Evolutionary conservation across 228 moss, liverwort and hornwort genomes (phyloP).

Genomic region (Sphagnum magellanicum): DNA sequence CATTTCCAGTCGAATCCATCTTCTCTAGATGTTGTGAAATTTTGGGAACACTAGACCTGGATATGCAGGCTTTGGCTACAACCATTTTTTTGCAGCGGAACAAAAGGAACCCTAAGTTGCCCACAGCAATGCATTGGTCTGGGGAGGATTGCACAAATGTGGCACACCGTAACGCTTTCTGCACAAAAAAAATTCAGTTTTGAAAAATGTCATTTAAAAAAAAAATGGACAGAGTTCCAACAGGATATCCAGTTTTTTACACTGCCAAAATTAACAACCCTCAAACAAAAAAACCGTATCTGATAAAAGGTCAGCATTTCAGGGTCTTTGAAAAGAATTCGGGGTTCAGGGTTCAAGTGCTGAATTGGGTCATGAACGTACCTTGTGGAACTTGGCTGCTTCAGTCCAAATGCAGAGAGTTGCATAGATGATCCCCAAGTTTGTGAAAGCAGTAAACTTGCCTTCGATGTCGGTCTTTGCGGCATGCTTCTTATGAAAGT

Average conservation of each 20-base stretch:
- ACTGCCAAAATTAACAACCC: neutral
- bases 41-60: slow-evolving; percentile 21
- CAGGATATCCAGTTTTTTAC: neutral
- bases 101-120: slow-evolving; percentile 75
- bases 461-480: slow-evolving; percentile 58
- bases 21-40: too few relatives aligned
- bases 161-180: slow-evolving; percentile 84
- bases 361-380: slow-evolving; percentile 1
- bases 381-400: slow-evolving; percentile 78
- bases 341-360: too few relatives aligned
- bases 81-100: slow-evolving; percentile 74
- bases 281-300: too few relatives aligned
- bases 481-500: slow-evolving; percentile 48
- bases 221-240: neutral
- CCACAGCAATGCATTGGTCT: slow-evolving; percentile 78
- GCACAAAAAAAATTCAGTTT: slow-evolving; percentile 1
- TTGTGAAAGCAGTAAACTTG: slow-evolving; percentile 69
- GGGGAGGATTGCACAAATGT: slow-evolving; percentile 65
- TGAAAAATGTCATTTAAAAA: neutral
- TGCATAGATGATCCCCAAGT: slow-evolving; percentile 65
- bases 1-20: neutral
- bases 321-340: too few relatives aligned
- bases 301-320: too few relatives aligned
- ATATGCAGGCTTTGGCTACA: slow-evolving; percentile 68
- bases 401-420: slow-evolving; percentile 74